phyloP scores from a whole-genome alignment of 2,329 filamentous ascomycete genomes.

The Sporothrix phasma region DNA sequence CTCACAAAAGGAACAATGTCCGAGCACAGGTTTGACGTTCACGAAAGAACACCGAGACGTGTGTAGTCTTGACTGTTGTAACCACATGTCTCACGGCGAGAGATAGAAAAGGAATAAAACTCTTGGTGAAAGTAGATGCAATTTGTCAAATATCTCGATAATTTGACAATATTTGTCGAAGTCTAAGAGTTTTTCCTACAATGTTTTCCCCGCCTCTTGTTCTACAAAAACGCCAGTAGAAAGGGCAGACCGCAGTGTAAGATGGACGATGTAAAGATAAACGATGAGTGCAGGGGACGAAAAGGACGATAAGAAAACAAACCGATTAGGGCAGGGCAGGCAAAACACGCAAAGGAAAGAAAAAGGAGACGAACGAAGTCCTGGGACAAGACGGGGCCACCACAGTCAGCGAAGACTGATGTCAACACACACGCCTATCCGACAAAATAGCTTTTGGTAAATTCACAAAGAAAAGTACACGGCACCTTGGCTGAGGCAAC shows the following conservation, averaged over 20 bases:
- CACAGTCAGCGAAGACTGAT: background rate
- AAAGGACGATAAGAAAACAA: background rate
- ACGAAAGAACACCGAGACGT: constrained; percentile 1
- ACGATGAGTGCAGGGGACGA: background rate
- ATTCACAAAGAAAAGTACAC: background rate
- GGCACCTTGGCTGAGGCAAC: background rate
- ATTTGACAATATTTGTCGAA: constrained; percentile 5
- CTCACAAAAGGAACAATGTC: background rate
- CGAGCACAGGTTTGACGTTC: background rate
- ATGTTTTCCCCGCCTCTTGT: constrained; percentile 8
- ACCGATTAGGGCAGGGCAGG: background rate
- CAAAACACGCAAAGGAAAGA: background rate
- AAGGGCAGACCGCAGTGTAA: background rate
- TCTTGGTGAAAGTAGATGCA: constrained; percentile 7
- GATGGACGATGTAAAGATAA: background rate
- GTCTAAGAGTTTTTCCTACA: constrained; percentile 11
- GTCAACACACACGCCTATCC: background rate
- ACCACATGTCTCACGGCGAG: constrained; percentile 1
- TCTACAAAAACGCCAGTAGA: constrained; percentile 13
- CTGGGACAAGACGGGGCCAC: background rate
- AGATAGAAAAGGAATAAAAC: background rate
- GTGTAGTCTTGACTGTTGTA: background rate
- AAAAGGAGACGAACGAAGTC: background rate
- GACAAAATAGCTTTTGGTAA: background rate
- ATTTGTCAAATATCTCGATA: constrained; percentile 8